phyloP scores from a whole-genome alignment of 495 filamentous ascomycete species.

The Hypoxylon subgilvum region DNA sequence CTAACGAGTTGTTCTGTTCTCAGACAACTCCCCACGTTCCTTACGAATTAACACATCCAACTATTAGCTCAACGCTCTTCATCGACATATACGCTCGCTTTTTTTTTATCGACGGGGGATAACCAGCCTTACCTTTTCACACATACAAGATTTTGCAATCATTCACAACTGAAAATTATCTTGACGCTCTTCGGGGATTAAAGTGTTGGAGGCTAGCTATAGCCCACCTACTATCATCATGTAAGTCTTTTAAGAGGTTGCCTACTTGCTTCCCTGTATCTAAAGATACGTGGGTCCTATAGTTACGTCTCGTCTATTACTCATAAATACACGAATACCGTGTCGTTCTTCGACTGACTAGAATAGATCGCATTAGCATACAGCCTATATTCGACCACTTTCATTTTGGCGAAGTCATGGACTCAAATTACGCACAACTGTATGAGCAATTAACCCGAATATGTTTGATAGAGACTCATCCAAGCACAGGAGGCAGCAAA shows the following conservation, averaged over 20 bases:
- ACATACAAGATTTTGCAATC: conserved; percentile 31
- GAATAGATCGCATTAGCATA: conserved; percentile 27
- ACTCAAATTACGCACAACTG: conserved; percentile 50
- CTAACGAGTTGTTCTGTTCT: conserved; percentile 49
- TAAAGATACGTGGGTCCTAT: not conserved
- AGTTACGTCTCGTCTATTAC: not conserved
- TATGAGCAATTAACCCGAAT: conserved; percentile 37
- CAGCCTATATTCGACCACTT: conserved; percentile 43
- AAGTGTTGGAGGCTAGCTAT: too few species aligned
- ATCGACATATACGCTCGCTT: conserved; percentile 42
- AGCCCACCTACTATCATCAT: too few species aligned
- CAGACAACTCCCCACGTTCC: conserved; percentile 52
- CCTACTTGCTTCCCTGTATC: conserved; percentile 26
- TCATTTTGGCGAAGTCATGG: conserved; percentile 48
- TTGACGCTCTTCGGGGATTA: too few species aligned
- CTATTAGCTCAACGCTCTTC: conserved; percentile 18
- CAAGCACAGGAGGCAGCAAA: conserved; percentile 50
- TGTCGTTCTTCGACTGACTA: conserved; percentile 26
- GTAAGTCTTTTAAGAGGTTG: too few species aligned
- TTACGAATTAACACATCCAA: conserved; percentile 36
- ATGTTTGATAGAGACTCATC: conserved; percentile 38
- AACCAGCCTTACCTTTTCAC: too few species aligned
- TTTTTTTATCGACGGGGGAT: conserved; percentile 14
- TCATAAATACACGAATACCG: conserved; percentile 25
- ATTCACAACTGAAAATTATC: too few species aligned